Percentiles rank a stretch among this genome's conserved stretches.
Conservation (phyloP, 148 eudicot species). For the Silene conica region DNA sequence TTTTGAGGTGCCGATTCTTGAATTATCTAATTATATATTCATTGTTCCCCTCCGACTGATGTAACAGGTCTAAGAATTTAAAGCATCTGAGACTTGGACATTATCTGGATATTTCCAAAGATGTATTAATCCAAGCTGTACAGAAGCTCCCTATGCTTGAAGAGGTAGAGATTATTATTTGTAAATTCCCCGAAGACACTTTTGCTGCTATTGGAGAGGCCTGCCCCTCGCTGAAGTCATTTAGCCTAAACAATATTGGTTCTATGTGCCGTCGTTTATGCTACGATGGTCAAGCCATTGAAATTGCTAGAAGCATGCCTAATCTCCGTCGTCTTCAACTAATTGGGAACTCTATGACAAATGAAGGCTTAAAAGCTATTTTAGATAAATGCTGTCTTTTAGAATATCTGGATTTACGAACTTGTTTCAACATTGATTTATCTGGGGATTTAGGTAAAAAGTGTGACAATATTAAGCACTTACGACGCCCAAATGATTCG, state of each 20-base stretch:
- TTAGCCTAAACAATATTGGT: constrained; percentile 32
- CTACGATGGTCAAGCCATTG: constrained; percentile 31
- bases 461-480: constrained; percentile 33
- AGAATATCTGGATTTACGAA: constrained; percentile 50
- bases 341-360: constrained; percentile 37
- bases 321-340: constrained; percentile 39
- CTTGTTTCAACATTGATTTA: constrained; percentile 33
- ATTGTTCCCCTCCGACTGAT: background rate
- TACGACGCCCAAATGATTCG: constrained; percentile 33
- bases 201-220: constrained; percentile 39
- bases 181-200: constrained; percentile 19
- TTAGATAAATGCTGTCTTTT: constrained; percentile 44
- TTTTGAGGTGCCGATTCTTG: background rate
- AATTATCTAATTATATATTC: too few relatives aligned
- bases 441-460: constrained; percentile 25
- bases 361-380: constrained; percentile 43
- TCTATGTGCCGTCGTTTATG: constrained; percentile 7
- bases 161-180: constrained; percentile 45
- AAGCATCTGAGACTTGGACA: constrained; percentile 41
- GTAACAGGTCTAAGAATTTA: constrained; percentile 30
- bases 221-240: constrained; percentile 54
- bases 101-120: constrained; percentile 29
- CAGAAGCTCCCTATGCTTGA: constrained; percentile 44
- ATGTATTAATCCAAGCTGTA: constrained; percentile 38
- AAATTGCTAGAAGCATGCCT: constrained; percentile 46